Evolutionary conservation across 208 protist genomes (phyloP).

Genomic region (Wallacemonas sp.): DNA sequence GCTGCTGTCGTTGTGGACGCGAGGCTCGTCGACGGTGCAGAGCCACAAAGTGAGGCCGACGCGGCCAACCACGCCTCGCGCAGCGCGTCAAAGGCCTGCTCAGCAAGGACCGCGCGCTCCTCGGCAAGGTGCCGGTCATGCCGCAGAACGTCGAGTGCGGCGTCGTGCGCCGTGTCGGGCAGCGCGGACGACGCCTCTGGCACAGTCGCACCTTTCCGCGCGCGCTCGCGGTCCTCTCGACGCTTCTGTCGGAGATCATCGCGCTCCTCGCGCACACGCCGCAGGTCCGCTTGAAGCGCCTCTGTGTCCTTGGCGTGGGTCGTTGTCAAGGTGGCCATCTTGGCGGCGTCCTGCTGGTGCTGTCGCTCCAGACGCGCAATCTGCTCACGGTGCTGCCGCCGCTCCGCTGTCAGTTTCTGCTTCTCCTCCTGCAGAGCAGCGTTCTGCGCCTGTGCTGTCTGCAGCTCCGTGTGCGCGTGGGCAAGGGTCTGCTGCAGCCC

Average conservation of each 20-base stretch:
- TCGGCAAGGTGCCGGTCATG: not conserved
- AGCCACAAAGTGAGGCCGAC: too few relatives aligned
- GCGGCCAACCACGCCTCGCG: conserved; percentile 1
- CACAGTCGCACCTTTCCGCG: not conserved
- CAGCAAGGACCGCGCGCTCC: conserved; percentile 21
- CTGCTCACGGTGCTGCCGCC: conserved; percentile 5
- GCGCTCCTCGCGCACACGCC: not conserved
- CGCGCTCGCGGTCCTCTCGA: not conserved
- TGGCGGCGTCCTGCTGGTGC: conserved; percentile 1
- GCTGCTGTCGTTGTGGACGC: too few relatives aligned
- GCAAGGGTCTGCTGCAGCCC: conserved; percentile 13
- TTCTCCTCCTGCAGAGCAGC: conserved; percentile 5
- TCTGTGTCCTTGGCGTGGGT: not conserved
- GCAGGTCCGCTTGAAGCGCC: conserved; percentile 13
- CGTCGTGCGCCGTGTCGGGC: not conserved
- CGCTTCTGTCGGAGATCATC: not conserved
- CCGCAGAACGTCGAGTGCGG: not conserved
- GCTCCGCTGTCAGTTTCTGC: not conserved
- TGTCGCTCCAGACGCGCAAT: not conserved
- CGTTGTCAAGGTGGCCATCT: not conserved
- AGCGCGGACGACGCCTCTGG: too few relatives aligned
- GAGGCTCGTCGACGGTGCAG: too few relatives aligned
- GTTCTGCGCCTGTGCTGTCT: conserved; percentile 6
- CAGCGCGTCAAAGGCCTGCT: conserved; percentile 23
- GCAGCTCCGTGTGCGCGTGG: conserved; percentile 20